Conservation (phyloP, 768 basidiomycete genomes). For the Baorangia bicolor region DNA sequence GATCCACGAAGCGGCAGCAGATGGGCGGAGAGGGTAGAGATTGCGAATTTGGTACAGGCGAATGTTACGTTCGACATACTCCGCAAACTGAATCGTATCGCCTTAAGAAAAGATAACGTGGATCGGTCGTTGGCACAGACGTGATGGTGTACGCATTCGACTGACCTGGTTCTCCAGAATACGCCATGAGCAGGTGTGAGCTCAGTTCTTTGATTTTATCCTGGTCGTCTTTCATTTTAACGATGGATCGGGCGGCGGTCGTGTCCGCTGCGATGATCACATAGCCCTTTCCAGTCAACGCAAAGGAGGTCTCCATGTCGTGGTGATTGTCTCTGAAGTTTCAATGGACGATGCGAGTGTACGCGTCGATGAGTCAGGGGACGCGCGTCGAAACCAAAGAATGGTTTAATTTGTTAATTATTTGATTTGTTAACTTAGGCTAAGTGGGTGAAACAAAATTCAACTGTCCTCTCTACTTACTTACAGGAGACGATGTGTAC, state of each 20-base stretch:
- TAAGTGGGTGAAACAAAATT: neutral
- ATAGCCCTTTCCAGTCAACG: constrained; percentile 89
- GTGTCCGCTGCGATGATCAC: constrained; percentile 92
- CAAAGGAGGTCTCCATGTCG: constrained; percentile 89
- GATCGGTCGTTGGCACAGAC: neutral
- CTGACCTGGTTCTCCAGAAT: constrained; percentile 86
- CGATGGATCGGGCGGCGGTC: constrained; percentile 84
- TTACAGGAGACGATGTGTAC: neutral
- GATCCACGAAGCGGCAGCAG: constrained; percentile 94
- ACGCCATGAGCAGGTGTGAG: constrained; percentile 91
- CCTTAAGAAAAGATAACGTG: constrained; percentile 44
- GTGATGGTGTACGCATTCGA: constrained; percentile 21
- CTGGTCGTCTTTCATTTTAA: constrained; percentile 96
- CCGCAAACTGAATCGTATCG: constrained; percentile 95
- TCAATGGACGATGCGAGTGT: constrained; percentile 2
- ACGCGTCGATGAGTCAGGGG: constrained; percentile 23
- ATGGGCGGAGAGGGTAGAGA: constrained; percentile 82
- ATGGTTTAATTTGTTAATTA: constrained; percentile 17
- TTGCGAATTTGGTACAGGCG: constrained; percentile 96
- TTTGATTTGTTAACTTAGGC: neutral
- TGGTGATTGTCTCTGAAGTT: constrained; percentile 15
- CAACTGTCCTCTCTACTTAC: no score
- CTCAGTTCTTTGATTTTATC: constrained; percentile 95
- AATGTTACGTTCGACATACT: constrained; percentile 94
- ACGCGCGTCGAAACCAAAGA: constrained; percentile 29